Evolutionary conservation across 805 yeast species (phyloP).

Genomic region (Sugiyamaella chiloensis): DNA sequence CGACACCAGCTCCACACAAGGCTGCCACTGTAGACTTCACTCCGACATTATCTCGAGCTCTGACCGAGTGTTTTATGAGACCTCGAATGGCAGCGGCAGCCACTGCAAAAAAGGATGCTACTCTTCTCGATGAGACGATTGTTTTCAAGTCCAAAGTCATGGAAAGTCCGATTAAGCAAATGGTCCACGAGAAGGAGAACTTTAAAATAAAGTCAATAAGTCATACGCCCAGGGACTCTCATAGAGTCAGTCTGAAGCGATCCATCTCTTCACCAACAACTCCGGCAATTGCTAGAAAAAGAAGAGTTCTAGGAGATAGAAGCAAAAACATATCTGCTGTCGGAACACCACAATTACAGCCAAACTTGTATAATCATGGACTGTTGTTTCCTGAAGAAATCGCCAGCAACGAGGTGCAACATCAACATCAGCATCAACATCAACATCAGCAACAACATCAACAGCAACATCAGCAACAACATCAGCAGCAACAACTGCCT

Average conservation of each 20-base stretch:
- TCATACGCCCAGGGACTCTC: not conserved
- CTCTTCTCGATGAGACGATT: not conserved
- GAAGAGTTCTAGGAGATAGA: constrained; percentile 1
- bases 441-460: not conserved
- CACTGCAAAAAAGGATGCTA: not conserved
- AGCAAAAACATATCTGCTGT: not conserved
- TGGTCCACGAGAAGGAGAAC: constrained; percentile 3
- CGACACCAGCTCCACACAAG: constrained; percentile 18
- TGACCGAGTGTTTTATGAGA: constrained; percentile 20
- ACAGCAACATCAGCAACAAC: not conserved
- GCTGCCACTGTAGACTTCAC: constrained; percentile 19
- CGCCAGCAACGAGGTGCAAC: not conserved
- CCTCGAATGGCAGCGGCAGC: constrained; percentile 7
- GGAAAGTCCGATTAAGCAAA: not conserved
- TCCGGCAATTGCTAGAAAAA: not conserved
- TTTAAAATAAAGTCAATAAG: not conserved
- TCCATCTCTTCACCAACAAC: not conserved
- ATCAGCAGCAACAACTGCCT: not conserved
- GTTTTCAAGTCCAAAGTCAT: not conserved
- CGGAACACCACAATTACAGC: not conserved
- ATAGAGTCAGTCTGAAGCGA: not conserved
- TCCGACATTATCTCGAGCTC: constrained; percentile 22
- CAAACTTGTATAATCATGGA: not conserved
- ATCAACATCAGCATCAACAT: not conserved
- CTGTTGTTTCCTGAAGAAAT: not conserved